Evolutionary conservation across 108 stramenopile genomes (phyloP).

Genomic region (Nitzschia sp.): DNA sequence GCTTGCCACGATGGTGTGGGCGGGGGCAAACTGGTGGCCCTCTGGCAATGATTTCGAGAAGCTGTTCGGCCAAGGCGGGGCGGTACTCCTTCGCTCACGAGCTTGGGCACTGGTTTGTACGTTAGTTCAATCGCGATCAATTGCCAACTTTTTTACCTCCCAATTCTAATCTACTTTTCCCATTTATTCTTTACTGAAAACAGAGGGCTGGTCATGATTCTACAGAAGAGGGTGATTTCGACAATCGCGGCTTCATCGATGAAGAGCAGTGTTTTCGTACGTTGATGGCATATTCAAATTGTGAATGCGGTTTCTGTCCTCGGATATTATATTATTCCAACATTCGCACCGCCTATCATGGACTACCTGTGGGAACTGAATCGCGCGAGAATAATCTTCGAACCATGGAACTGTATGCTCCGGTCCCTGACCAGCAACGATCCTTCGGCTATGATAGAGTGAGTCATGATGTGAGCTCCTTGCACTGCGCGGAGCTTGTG

Average conservation of each 20-base stretch:
- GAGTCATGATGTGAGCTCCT: no score
- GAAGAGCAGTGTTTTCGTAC: conserved; percentile 3
- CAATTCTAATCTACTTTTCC: no score
- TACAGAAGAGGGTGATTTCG: neutral
- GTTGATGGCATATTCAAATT: neutral
- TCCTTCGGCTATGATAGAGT: no score
- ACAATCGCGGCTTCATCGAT: conserved; percentile 7
- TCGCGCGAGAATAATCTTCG: neutral
- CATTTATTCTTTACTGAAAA: neutral
- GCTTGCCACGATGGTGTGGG: conserved; percentile 10
- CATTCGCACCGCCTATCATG: neutral
- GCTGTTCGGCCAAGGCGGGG: conserved; percentile 8
- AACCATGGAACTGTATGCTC: neutral
- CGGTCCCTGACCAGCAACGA: no score
- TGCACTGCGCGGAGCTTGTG: no score
- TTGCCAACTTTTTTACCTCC: no score
- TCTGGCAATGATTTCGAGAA: neutral
- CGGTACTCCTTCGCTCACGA: conserved; percentile 7
- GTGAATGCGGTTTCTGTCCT: conserved; percentile 5
- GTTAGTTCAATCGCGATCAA: neutral
- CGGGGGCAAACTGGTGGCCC: conserved; percentile 6
- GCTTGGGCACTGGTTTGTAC: conserved; percentile 6
- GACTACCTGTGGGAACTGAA: neutral
- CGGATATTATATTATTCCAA: conserved; percentile 8
- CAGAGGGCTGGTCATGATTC: conserved; percentile 11